A percentile compares a stretch with the other conserved stretches of the same genome.
These are phyloP conservation scores for Nicotiana benthamiana DNA, from an alignment of 257 asterid genomes.

Conservation along the genomic window DNA sequence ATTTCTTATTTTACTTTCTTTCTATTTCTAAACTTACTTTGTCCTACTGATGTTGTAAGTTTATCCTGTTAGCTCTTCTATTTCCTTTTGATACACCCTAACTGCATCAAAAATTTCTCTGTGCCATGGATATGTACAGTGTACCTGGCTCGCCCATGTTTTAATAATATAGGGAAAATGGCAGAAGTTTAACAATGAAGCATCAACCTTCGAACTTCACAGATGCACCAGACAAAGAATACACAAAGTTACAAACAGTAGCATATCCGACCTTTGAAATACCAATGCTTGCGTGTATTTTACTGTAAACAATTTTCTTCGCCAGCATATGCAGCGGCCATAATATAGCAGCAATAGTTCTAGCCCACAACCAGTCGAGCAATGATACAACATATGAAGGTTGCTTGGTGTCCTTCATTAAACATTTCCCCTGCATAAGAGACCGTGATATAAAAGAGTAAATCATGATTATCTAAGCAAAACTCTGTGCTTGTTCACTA, in stretches of 20 bases:
- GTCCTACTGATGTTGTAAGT: not conserved
- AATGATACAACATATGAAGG: constrained; percentile 50
- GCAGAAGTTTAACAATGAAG: not conserved
- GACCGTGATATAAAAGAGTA: not conserved
- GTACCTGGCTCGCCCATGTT: not conserved
- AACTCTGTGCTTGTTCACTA: not conserved
- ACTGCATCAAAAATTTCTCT: not conserved
- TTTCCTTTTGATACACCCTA: not conserved
- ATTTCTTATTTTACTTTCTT: not conserved
- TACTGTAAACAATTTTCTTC: constrained; percentile 60
- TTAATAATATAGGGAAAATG: not conserved
- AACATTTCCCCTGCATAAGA: constrained; percentile 63
- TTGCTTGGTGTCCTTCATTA: constrained; percentile 50
- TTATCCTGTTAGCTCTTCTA: not conserved
- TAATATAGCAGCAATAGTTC: constrained; percentile 47
- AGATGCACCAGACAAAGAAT: not conserved
- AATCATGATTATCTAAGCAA: not conserved
- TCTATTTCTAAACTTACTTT: not conserved
- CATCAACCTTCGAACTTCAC: not conserved
- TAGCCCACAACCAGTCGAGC: constrained; percentile 67
- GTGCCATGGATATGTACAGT: not conserved
- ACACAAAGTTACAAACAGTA: not conserved
- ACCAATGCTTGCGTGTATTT: constrained; percentile 65
- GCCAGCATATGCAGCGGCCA: constrained; percentile 79
- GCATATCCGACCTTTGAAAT: constrained; percentile 62